Evolutionary conservation across 2,329 filamentous ascomycete species (phyloP).

Genomic region (Fragosphaeria purpurea): DNA sequence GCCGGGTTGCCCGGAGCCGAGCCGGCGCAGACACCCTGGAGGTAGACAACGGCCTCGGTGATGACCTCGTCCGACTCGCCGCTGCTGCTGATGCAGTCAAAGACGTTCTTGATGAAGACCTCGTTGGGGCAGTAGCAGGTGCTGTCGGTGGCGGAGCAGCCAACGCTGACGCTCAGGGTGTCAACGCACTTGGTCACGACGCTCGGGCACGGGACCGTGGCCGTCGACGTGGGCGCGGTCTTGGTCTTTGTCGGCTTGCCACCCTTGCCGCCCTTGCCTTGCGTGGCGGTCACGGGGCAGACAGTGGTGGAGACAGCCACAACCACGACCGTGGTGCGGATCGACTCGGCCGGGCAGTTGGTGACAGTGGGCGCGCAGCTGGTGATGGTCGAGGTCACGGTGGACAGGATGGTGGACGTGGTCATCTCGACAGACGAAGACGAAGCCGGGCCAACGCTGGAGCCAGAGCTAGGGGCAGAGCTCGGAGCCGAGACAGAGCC

Average conservation of each 20-base stretch:
- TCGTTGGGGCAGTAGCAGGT: too few species aligned
- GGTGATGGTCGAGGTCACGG: conserved; percentile 38
- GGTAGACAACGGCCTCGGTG: too few species aligned
- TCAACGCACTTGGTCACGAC: too few species aligned
- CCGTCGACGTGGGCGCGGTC: conserved; percentile 16
- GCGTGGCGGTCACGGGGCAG: conserved; percentile 50
- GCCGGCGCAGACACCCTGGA: too few species aligned
- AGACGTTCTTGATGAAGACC: too few species aligned
- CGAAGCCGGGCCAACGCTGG: background rate
- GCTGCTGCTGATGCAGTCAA: too few species aligned
- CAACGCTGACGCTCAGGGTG: too few species aligned
- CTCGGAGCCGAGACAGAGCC: too few species aligned
- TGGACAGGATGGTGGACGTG: conserved; percentile 34
- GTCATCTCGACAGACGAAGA: conserved; percentile 11
- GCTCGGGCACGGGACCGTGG: conserved; percentile 23
- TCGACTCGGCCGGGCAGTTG: conserved; percentile 40
- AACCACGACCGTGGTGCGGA: conserved; percentile 38
- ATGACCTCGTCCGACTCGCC: too few species aligned
- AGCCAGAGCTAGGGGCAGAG: too few species aligned
- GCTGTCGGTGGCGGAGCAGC: too few species aligned
- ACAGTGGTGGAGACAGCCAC: conserved; percentile 49
- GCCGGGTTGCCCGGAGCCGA: too few species aligned
- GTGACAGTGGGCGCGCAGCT: conserved; percentile 35
- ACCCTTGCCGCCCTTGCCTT: conserved; percentile 8
- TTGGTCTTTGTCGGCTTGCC: conserved; percentile 18